Base-by-base conservation (phyloP, 768 basidiomycete species). In the Trametes cingulata region DNA sequence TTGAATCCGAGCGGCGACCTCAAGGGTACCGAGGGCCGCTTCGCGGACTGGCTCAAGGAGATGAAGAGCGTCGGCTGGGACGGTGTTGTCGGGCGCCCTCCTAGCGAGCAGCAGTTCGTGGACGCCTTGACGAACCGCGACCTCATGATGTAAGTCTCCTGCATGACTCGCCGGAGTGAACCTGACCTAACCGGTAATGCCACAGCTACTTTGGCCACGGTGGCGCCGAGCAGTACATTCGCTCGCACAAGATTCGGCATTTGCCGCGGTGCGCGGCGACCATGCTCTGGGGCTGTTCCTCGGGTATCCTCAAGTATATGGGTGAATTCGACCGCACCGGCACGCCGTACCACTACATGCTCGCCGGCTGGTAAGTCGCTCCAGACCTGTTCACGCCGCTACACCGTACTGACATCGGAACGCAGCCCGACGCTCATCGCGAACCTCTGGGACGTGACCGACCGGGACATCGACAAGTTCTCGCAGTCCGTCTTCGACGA, bases 221-320 rank as follows among this genome's bases (percentile, higher is more conserved):
- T 2, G 95, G 95, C 7, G 95, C 86, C 1, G 95, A 98, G 69
- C 96, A 98, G 67, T 99, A 96, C 68, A 80, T 92, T 7, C 88
- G 92, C 2, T 92, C 94, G 2, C 88, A 91, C 71, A 90, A 88
- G 67, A 85, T 99, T 53, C 82, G 92, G 8, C 83, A 88, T 60
- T 78, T 98, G 35, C 82, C 83, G 1, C 80, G 81, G n/a, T 98
- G 97, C 70, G 95, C 97, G 7, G 88, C 89, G 14, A 90, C 91
- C 1, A 95, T 98, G 93, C 82, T 99, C 3, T 99, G 96, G 97
- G 97, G 97, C 0, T 99, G 97, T 78, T 99, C 97, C 0, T 98
- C 95, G 0, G 97, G 96, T 10, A 75, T 83, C 1, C 73, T 99
- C 62, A 81, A 83, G 56, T 92, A 96, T 48, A 92, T 93, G 85